Percentiles rank a stretch among this genome's conserved stretches.
Conservation (phyloP, 2,329 filamentous ascomycete genomes). For the Colletotrichum camelliae region DNA sequence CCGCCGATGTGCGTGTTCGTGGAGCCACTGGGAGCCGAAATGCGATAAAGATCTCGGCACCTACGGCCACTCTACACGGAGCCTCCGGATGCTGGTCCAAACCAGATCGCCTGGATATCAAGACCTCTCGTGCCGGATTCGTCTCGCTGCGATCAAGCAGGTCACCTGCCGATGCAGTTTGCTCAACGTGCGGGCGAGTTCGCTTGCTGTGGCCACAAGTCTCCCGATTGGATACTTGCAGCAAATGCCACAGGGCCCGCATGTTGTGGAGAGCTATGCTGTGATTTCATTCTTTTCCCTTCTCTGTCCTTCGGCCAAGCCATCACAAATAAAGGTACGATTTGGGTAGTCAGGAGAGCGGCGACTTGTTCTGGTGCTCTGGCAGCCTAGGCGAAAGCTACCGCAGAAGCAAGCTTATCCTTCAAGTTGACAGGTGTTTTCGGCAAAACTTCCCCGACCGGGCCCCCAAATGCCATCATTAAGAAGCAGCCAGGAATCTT, state of each 20-base stretch:
- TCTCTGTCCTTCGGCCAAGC: not conserved
- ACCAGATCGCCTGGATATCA: not conserved
- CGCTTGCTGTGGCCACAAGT: not conserved
- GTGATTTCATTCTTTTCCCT: not conserved
- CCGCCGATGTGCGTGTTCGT: conserved; percentile 17
- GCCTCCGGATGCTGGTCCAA: not conserved
- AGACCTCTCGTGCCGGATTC: not conserved
- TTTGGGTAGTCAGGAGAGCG: not conserved
- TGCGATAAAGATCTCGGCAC: conserved; percentile 14
- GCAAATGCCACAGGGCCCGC: not conserved
- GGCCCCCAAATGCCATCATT: not conserved
- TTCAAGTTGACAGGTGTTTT: not conserved
- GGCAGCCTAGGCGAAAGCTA: not conserved
- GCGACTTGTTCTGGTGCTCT: not conserved
- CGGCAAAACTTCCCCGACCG: not conserved
- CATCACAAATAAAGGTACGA: not conserved
- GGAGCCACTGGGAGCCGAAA: conserved; percentile 10
- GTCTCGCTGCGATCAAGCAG: not conserved
- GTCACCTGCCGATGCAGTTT: not conserved
- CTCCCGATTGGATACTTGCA: conserved; percentile 1
- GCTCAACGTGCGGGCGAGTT: not conserved
- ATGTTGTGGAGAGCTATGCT: not conserved
- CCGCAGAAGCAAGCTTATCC: not conserved
- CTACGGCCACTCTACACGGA: not conserved
- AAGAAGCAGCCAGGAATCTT: not conserved